Evolutionary conservation across 129 eudicot species (phyloP), one percentile per base, ranked within the genome.

Genomic region (Helianthus tuberosus): DNA sequence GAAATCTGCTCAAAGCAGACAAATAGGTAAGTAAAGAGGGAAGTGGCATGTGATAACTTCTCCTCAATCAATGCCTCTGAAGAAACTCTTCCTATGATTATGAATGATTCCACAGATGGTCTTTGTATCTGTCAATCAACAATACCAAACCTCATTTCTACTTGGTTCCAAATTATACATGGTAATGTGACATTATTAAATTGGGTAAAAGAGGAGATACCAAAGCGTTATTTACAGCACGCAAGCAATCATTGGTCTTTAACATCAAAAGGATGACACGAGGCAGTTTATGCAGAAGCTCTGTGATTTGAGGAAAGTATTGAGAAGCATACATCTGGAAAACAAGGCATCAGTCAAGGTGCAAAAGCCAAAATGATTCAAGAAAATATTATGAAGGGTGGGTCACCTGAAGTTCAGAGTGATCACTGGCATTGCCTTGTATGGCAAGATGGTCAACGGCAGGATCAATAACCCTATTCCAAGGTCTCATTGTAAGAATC

Each of bases 201-300:
- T 35, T 32, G 46, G 10, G 71, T 23, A 63, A 47, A 69, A 48
- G 63, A 27, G 80, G 36, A 49, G 79, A 39, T 89, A 93, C 96
- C 98, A 89, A 77, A 55, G 87, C 69, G 10, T 83, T 85, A 80
- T 89, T 93, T 47, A 93, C 95, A 47, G 98, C 81, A 39, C 98
- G 89, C 66, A 93, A 82, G 84, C 98, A 93, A 77, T 93, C 98
- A 69, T 93, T 89, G 14, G 96, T 88, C 85, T 93, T 93, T 17
- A 93, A 86, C 98, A 93, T 93, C 52, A 94, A 32, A 69, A 94
- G 89, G 51, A 94, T 94, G 41, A 94, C 98, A 77, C 96, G 96
- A 8, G 98, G 97, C 80, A 94, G 83, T 79, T 91, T 86, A 72
- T 91, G 78, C 64, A 94, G 86, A 66, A 94, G 98, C 81, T 94